Evolutionary conservation across 495 filamentous ascomycete genomes (phyloP), one percentile per base, ranked within the genome.

Genomic region (Sordaria brevicollis): DNA sequence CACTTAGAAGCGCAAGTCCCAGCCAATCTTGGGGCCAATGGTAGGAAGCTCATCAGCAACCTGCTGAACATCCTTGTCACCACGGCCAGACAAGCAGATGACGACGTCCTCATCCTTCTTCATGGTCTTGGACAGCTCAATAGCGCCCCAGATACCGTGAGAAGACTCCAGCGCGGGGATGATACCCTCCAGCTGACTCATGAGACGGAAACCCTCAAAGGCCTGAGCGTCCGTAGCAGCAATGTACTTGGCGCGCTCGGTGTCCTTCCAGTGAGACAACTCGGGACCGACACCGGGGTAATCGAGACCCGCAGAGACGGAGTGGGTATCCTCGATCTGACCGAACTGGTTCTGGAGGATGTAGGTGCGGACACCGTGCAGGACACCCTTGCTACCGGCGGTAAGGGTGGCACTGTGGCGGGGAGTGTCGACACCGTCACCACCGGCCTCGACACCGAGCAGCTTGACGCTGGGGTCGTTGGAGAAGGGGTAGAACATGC

Each of bases 21-120:
- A 99, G 69, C 92, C 93, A 79, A 99, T 98, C 83, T 89, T 81
- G 9, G 96, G 96, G 0, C 95, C 95, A 70, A 99, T 76, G 70
- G 83, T 90, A 29, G 95, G 95, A 73, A 99, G 81, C 80, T 96
- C 93, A 71, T 99, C 95, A 3, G 95, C 95, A 41, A 99, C 94
- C 76, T 92, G 96, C 88, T 98, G 93, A 41, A 99, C 95, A 79
- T 99, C 95, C 86, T 99, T 99, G 77, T 99, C 95, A 39, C 95
- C 95, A 73, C 95, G 85, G 17, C 95, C 95, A 75, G 90, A 93
- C 34, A 99, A 77, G 81, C 94, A 97, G 39, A 99, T 92, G n/a
- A 99, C 94, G 21, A 99, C 83, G 78, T 97, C 91, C 81, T 97
- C 81, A 34, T 88, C 94, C 84, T 91, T 90, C 43, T 86, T 83